These are phyloP conservation scores for Phoma herbarum DNA, from an alignment of 2,329 filamentous ascomycete genomes.

Conservation along the genomic window DNA sequence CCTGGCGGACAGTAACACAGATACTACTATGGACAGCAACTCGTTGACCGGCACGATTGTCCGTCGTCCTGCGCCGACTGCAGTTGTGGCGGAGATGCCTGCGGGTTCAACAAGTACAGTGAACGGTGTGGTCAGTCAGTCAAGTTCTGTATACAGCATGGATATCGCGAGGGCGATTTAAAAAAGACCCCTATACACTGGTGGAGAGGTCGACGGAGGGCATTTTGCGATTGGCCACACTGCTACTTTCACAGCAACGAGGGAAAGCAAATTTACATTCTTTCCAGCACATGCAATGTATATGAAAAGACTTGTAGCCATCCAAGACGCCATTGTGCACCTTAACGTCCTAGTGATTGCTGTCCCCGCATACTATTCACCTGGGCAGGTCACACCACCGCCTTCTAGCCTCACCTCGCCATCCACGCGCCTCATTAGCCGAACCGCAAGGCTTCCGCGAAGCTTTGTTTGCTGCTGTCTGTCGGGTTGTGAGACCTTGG, in stretches of 20 bases:
- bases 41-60: background rate
- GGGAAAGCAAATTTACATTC: background rate
- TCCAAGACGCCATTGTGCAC: background rate
- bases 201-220: background rate
- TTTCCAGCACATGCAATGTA: background rate
- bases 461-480: constrained; percentile 1
- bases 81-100: background rate
- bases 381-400: background rate
- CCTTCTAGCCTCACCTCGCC: background rate
- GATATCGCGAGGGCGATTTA: constrained; percentile 1
- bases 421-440: background rate
- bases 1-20: background rate
- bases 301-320: background rate
- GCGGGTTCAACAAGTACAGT: background rate
- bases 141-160: constrained; percentile 4
- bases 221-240: background rate
- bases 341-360: background rate
- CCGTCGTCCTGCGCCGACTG: background rate
- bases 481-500: constrained; percentile 1
- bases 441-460: background rate
- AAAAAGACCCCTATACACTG: background rate
- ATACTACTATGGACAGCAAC: background rate
- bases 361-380: background rate
- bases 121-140: background rate
- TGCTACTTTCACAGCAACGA: background rate